Base-by-base conservation (phyloP, 441 rosid species). In the Gossypium schwendimanii region DNA sequence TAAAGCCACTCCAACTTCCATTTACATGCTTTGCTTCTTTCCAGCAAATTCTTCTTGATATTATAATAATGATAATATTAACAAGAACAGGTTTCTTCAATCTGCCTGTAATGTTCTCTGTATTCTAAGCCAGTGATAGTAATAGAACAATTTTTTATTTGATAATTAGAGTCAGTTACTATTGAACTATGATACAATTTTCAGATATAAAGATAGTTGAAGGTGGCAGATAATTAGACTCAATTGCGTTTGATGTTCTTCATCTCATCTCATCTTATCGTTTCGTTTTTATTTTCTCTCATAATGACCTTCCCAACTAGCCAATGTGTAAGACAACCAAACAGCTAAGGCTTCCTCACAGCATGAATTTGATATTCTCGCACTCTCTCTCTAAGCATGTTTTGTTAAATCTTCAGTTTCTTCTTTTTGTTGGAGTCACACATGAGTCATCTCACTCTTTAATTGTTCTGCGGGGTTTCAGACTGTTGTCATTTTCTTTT, bases 401-500 rank as follows among this genome's bases (percentile, higher is more conserved):
- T 78, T 69, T 3, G 0, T 18, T 45, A 21, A 65, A 45, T 65
- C 23, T 45, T 65, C 6, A 47, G 55, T 23, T 44, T 0, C 9
- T 23, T 26, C 7, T 31, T 50, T 20, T 15, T 52, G 45, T 18
- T 68, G 58, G 24, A 59, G 39, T 58, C 26, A 20, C 50, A 21
- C 8, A 26, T 47, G 23, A 15, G 60, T 59, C 58, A 17, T 36
- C 47, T 61, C 63, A 24, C 14, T 52, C 12, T n/a, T 67, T 74
- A 57, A 21, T 55, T 75, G 70, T 59, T 63, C 36, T 71, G 74
- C 44, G 54, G 44, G 36, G 36, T 76, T 71, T 81, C 76, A 74
- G 78, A 76, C 74, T 63, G 73, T 73, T 70, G 57, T 54, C 28
- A 47, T 33, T 77, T 78, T 79, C 77, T 59, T 58, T 76, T 79